These are phyloP conservation scores for Leucocoprinus birnbaumii DNA, from an alignment of 768 basidiomycete genomes.

Conservation along the genomic window DNA sequence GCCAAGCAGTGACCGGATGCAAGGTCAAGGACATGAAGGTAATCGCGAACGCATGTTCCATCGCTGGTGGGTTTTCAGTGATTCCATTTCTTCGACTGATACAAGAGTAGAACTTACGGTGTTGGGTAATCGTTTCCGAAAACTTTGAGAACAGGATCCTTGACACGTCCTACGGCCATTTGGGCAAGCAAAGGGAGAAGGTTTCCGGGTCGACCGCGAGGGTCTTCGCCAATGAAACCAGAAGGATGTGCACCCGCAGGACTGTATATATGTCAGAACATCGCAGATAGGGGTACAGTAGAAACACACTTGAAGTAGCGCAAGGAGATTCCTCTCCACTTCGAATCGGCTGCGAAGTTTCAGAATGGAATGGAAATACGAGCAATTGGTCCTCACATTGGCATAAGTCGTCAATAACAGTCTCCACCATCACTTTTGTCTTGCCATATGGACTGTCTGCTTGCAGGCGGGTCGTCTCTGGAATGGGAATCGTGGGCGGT, in stretches of 20 bases:
- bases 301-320: conserved; percentile 90
- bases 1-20: conserved; percentile 93
- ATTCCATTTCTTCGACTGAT: neutral
- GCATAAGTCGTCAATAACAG: conserved; percentile 85
- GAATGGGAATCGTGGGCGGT: conserved; percentile 89
- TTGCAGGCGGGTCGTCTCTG: conserved; percentile 82
- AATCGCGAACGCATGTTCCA: conserved; percentile 97
- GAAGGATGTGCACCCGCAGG: conserved; percentile 99
- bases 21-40: conserved; percentile 90
- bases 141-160: conserved; percentile 68
- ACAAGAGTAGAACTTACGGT: conserved; percentile 43
- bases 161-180: conserved; percentile 88
- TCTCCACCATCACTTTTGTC: conserved; percentile 95
- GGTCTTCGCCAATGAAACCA: conserved; percentile 93
- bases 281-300: neutral
- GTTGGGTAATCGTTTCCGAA: conserved; percentile 99
- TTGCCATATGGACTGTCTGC: conserved; percentile 94
- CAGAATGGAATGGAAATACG: conserved; percentile 6
- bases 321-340: conserved; percentile 82
- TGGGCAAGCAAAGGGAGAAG: conserved; percentile 90
- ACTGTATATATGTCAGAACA: conserved; percentile 33
- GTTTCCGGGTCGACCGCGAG: conserved; percentile 93
- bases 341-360: conserved; percentile 52
- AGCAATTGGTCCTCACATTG: conserved; percentile 44
- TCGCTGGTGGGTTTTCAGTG: conserved; percentile 49